Conservation (phyloP, 768 basidiomycete genomes). For the Trichaptum fuscoviolaceum region DNA sequence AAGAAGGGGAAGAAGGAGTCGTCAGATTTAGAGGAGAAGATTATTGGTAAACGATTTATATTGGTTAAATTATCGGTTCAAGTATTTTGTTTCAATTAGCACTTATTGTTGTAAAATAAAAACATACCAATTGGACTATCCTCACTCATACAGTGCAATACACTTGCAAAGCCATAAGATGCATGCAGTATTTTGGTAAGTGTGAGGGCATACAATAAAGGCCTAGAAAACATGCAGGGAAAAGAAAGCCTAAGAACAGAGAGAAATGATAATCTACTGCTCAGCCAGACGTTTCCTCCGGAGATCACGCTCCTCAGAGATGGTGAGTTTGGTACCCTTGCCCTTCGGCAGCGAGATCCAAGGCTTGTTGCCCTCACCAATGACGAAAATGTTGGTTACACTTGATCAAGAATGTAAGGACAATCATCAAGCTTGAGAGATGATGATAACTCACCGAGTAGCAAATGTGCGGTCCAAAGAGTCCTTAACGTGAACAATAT, state of each 20-base stretch:
- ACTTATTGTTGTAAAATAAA: neutral
- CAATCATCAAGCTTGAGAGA: neutral
- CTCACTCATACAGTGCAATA: neutral
- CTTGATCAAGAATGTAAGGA: slow-evolving; percentile 32
- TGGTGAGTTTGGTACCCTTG: slow-evolving; percentile 96
- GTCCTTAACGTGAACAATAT: slow-evolving; percentile 98
- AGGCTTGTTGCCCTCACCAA: slow-evolving; percentile 92
- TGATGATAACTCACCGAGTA: slow-evolving; percentile 66
- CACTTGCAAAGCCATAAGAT: neutral
- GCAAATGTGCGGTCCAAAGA: slow-evolving; percentile 94
- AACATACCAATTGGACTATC: neutral
- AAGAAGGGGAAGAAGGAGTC: slow-evolving; percentile 18
- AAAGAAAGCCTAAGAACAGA: neutral
- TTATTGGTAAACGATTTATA: slow-evolving; percentile 36
- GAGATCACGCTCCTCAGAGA: slow-evolving; percentile 92
- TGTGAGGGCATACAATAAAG: neutral
- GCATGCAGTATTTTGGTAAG: slow-evolving; percentile 15
- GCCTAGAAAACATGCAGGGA: neutral
- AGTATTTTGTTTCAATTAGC: neutral
- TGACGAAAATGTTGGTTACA: slow-evolving; percentile 96
- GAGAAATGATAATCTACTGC: slow-evolving; percentile 38
- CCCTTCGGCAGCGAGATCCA: slow-evolving; percentile 97
- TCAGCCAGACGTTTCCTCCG: slow-evolving; percentile 79
- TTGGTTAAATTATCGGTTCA: neutral
- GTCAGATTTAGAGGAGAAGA: slow-evolving; percentile 35